A percentile compares a stretch with the other conserved stretches of the same genome.
Conservation (phyloP, 208 protist genomes). For the Leishmania lainsoni region DNA sequence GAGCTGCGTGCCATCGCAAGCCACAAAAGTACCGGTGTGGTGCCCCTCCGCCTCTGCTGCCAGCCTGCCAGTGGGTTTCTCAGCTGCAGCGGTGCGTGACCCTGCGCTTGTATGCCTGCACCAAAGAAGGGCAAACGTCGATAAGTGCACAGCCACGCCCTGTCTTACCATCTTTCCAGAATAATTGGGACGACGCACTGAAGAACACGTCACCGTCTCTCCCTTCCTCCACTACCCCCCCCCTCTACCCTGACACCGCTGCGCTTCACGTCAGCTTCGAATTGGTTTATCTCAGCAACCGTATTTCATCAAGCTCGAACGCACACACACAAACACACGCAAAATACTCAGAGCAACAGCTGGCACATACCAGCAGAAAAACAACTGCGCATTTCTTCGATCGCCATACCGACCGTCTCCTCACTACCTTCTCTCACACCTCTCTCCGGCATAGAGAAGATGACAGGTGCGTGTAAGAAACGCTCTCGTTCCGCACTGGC, state of each 20-base stretch:
- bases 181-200: background rate
- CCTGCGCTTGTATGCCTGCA: background rate
- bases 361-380: background rate
- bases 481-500: constrained; percentile 24
- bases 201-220: background rate
- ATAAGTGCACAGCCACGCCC: background rate
- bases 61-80: background rate
- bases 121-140: background rate
- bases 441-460: background rate
- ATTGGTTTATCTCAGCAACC: background rate
- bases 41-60: background rate
- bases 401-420: background rate
- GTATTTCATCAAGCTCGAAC: background rate
- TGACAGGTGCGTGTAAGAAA: constrained; percentile 23
- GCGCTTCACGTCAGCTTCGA: background rate
- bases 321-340: background rate
- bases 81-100: background rate
- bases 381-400: background rate
- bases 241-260: background rate
- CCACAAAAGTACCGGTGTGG: background rate
- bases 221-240: background rate
- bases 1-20: background rate
- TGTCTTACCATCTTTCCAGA: background rate
- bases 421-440: background rate
- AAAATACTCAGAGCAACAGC: background rate